Base-by-base conservation (phyloP, 768 basidiomycete species). In the Lactarius sanguifluus region DNA sequence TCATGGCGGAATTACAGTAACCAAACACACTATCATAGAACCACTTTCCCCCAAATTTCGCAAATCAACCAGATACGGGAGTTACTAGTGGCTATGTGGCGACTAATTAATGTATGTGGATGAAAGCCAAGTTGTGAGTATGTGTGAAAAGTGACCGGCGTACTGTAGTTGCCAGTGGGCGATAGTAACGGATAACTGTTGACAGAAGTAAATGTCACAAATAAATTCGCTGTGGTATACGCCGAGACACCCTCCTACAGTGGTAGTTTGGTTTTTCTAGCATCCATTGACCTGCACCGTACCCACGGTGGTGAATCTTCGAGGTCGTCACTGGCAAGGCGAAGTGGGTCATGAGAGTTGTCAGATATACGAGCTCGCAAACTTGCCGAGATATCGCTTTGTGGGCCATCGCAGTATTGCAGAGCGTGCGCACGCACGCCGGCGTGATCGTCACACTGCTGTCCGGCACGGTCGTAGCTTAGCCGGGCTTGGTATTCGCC, bases 341-440 rank as follows among this genome's bases (percentile, higher is more conserved):
- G 64, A 41, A 65, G n/a, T 2, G 60, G 6, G 23, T n/a, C 55
- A 47, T 70, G 76, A 88, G 88, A 12, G 82, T 83, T 82, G 85
- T 70, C 18, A 52, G 30, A 72, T 83, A 83, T 7, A 80, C 79
- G 23, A 77, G 69, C 81, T 85, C 10, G 83, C 83, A 71, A 75
- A 83, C 69, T 85, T 75, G 16, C 77, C 68, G n/a, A 84, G 77
- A 61, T 82, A 84, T 16, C 86, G 86, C 1, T 67, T 80, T 79
- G 43, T 38, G 43, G 20, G 47, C 47, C 16, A 74, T 69, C 3
- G 75, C 77, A 43, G 62, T 57, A 61, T 78, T 77, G 70, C 77
- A 79, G 41, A 79, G 69, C 20, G 72, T 69, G 34, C 74, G 74
- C 30, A 80, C 57, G 66, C 78, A 78, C 1, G 75, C 55, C 8